phyloP scores from a whole-genome alignment of 768 basidiomycete species.

The Hortiboletus campestris region DNA sequence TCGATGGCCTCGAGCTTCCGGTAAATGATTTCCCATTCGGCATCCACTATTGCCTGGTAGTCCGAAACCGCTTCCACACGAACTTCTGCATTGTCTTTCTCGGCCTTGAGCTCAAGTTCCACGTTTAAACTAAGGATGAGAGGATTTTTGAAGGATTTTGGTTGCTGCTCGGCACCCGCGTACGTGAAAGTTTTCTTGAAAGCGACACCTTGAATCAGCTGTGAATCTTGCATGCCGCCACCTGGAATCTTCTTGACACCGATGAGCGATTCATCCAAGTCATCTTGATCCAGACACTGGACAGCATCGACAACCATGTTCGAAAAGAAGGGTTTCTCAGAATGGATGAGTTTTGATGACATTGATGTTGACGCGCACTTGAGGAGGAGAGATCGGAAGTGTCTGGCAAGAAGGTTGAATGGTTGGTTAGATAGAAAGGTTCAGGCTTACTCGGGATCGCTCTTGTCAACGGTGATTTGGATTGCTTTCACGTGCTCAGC shows the following conservation, averaged over 20 bases:
- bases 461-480: conserved; percentile 87
- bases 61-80: conserved; percentile 95
- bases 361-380: conserved; percentile 99
- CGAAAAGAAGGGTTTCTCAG: conserved; percentile 98
- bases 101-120: conserved; percentile 97
- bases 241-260: conserved; percentile 98
- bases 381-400: conserved; percentile 89
- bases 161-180: conserved; percentile 98
- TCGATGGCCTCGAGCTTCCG: conserved; percentile 95
- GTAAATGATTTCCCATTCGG: conserved; percentile 99
- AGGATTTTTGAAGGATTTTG: conserved; percentile 86
- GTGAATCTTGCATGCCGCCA: conserved; percentile 95
- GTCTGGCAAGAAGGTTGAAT: conserved; percentile 43
- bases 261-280: conserved; percentile 93
- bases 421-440: neutral
- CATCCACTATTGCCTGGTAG: conserved; percentile 99
- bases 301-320: conserved; percentile 99
- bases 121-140: conserved; percentile 94
- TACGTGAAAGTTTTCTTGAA: conserved; percentile 99
- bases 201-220: conserved; percentile 85
- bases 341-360: conserved; percentile 99
- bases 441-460: conserved; percentile 77
- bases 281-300: conserved; percentile 85
- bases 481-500: conserved; percentile 84
- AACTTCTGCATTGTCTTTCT: conserved; percentile 99